Evolutionary conservation across 1,284 basidiomycete species (phyloP).

Genomic region (Naganishia albida): DNA sequence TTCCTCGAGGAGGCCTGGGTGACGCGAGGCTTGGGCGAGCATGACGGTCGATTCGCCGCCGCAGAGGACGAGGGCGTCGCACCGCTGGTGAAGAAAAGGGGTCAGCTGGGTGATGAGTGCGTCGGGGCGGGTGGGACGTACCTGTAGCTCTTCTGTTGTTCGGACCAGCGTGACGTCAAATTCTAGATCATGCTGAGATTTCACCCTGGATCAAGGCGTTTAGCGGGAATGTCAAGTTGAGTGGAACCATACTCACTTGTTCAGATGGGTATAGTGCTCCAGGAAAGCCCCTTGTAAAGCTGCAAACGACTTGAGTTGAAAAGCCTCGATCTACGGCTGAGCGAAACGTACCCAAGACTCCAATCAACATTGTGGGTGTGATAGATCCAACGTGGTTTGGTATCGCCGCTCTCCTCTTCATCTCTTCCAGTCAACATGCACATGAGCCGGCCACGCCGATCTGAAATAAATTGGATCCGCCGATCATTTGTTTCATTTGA

Average conservation of each 20-base stretch:
- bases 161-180: constrained; percentile 64
- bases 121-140: too few species aligned
- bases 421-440: neutral
- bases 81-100: constrained; percentile 52
- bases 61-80: constrained; percentile 87
- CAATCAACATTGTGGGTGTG: constrained; percentile 34
- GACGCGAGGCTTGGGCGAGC: constrained; percentile 70
- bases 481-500: neutral
- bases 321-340: neutral
- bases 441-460: neutral
- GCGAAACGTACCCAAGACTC: constrained; percentile 41
- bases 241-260: constrained; percentile 42
- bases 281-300: constrained; percentile 92
- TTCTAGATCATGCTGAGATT: constrained; percentile 53
- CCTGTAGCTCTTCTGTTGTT: constrained; percentile 69
- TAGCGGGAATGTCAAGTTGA: too few species aligned
- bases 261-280: constrained; percentile 65
- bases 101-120: neutral
- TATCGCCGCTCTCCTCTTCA: too few species aligned
- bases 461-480: neutral
- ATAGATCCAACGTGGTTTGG: too few species aligned
- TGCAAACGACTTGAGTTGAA: neutral
- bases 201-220: constrained; percentile 55
- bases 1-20: constrained; percentile 77
- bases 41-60: constrained; percentile 94